Evolutionary conservation across 257 asterid species (phyloP), one percentile per base, ranked within the genome.

Genomic region (Lithospermum erythrorhizon): DNA sequence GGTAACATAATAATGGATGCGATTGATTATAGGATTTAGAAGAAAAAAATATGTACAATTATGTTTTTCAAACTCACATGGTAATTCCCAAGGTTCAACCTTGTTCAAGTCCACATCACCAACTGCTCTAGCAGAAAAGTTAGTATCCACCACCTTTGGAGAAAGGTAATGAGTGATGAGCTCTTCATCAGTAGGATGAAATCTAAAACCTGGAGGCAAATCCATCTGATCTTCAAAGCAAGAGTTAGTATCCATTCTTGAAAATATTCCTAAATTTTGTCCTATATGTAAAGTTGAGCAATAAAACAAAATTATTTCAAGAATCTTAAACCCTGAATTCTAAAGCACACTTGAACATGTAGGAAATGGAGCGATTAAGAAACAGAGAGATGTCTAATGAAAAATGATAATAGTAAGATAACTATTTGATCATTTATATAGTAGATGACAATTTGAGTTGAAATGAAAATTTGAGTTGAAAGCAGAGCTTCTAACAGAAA

Each of bases 1-100:
- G 27, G 4, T 4, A 30, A 4, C 6, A 30, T 3, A 30, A n/a
- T n/a, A 3, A 27, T 27, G 3, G 3, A 27, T 27, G 3, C 8
- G 6, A 30, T 30, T 30, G 27, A 30, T 30, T 7, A 30, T 30
- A 30, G 37, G 37, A 30, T 52, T 73, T 4, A 61, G 74, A 22
- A 2, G 8, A 47, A 35, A 53, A 3, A 17, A 5, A 1, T 15
- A 30, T 21, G 2, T 8, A 5, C 1, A 21, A 9, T 55, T 18
- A 9, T 8, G 6, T 18, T 24, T 20, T 55, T 21, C 3, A 20
- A 3, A 72, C 87, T 76, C 67, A 90, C 96, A 77, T 37, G 95
- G 97, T 71, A 90, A 71, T 19, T 90, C 95, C 95, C 95, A 90
- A 6, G 97, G 95, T 70, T 90, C 97, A 32, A 84, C 82, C 75